Conservation (phyloP, 805 yeast genomes). For the Nakazawaea molendinolei region DNA sequence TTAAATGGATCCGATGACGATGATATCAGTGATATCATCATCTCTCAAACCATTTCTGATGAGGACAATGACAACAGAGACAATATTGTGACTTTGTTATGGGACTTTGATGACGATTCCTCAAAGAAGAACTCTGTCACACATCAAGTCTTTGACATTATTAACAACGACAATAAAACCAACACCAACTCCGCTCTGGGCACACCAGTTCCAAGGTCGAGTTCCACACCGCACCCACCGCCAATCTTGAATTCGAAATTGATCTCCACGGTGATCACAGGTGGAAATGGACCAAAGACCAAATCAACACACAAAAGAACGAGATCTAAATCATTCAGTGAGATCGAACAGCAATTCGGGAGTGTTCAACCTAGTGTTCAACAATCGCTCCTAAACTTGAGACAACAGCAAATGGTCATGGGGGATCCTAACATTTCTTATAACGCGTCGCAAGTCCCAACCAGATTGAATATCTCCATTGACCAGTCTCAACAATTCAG, state of each 20-base stretch:
- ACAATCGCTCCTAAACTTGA: not conserved
- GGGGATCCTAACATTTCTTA: no score
- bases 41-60: slow-evolving; percentile 5
- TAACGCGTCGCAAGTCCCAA: no score
- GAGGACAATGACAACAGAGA: slow-evolving; percentile 3
- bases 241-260: slow-evolving; percentile 10
- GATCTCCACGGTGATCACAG: slow-evolving; percentile 10
- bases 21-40: slow-evolving; percentile 5
- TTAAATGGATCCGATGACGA: slow-evolving; percentile 12
- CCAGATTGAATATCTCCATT: no score
- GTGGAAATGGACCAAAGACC: not conserved
- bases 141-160: slow-evolving; percentile 2
- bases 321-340: slow-evolving; percentile 27
- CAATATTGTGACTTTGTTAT: slow-evolving; percentile 5
- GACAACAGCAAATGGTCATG: slow-evolving; percentile 7
- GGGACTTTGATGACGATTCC: slow-evolving; percentile 6
- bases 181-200: not conserved
- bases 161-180: not conserved
- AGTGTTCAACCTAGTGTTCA: no score
- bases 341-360: no score
- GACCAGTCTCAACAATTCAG: slow-evolving; percentile 1
- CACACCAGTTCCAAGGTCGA: not conserved
- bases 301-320: slow-evolving; percentile 23
- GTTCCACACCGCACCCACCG: not conserved
- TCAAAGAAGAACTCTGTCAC: not conserved